Evolutionary conservation across 352 stramenopile genomes (phyloP).

Genomic region (Halophytophthora polymorphica): DNA sequence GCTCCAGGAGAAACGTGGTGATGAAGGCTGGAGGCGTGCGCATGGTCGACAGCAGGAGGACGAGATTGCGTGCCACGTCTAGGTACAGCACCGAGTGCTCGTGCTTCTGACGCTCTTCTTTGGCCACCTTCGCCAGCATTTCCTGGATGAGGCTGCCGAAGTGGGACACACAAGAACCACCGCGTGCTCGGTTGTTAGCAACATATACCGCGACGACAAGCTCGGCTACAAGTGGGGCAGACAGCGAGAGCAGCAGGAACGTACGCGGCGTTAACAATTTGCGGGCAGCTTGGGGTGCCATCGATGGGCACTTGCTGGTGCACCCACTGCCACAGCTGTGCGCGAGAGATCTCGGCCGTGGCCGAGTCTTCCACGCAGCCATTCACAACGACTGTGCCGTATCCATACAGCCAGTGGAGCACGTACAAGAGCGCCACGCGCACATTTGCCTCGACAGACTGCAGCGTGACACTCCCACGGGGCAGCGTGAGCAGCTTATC

Average conservation of each 20-base stretch:
- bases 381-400: constrained; percentile 90
- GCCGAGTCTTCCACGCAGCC: constrained; percentile 93
- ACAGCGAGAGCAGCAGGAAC: constrained; percentile 8
- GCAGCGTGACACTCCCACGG: constrained; percentile 62
- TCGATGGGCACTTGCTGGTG: constrained; percentile 50
- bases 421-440: constrained; percentile 89
- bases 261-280: constrained; percentile 38
- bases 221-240: neutral
- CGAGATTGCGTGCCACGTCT: constrained; percentile 46
- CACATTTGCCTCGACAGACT: constrained; percentile 83
- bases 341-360: constrained; percentile 92
- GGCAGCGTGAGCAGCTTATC: constrained; percentile 54
- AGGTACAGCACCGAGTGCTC: constrained; percentile 28
- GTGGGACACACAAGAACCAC: constrained; percentile 3
- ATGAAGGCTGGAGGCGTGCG: constrained; percentile 55
- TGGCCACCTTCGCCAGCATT: constrained; percentile 37
- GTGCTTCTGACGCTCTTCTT: constrained; percentile 22
- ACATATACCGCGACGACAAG: neutral
- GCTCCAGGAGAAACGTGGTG: constrained; percentile 68
- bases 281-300: constrained; percentile 2
- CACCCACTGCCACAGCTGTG: constrained; percentile 90
- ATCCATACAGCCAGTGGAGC: constrained; percentile 87
- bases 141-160: constrained; percentile 42
- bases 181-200: no score
- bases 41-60: constrained; percentile 60